Evolutionary conservation across 352 stramenopile species (phyloP), one percentile per base, ranked within the genome.

Genomic region (Aphanomyces invadans): DNA sequence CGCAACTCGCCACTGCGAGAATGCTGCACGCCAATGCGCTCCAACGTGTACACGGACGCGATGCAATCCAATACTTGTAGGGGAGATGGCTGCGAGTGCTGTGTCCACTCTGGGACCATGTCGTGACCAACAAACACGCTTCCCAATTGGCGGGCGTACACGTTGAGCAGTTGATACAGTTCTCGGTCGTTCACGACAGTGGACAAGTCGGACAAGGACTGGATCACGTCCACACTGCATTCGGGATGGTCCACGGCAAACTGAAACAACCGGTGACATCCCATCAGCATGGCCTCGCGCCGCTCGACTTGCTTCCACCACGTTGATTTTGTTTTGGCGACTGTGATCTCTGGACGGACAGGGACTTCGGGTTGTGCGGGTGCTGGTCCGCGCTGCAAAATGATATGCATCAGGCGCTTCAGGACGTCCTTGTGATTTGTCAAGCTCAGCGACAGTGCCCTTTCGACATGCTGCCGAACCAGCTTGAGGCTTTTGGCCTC

Each of bases 391-490:
- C 54, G 55, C 26, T 65, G 52, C 57, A 64, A 39, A 17, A 62
- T 61, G 4, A 26, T 53, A 65, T 92, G 86, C 83, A 95, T 91
- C 28, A 95, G 70, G 19, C 86, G 83, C 78, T 95, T 95, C 55
- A 95, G 80, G 55, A 92, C 77, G 51, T 95, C 86, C 65, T 92
- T 92, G 76, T 95, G 86, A 75, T 85, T 91, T 65, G 79, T 81
- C 36, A 95, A 76, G 65, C 83, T 95, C 67, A 95, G 81, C 68
- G 75, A 76, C n/a, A 95, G 74, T 39, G 92, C 78, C 64, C 91
- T 92, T 70, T 95, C 86, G 52, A 95, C 83, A 31, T 79, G 75
- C 72, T 92, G 80, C 23, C 86, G 86, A 71, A 95, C 83, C 46
- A 92, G 59, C 55, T 90, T 90, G 45, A 67, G 49, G 29, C 60